A percentile compares a stretch with the other conserved stretches of the same genome.
phyloP scores from a whole-genome alignment of 2,329 filamentous ascomycete species.

The Beauveria brongniartii region DNA sequence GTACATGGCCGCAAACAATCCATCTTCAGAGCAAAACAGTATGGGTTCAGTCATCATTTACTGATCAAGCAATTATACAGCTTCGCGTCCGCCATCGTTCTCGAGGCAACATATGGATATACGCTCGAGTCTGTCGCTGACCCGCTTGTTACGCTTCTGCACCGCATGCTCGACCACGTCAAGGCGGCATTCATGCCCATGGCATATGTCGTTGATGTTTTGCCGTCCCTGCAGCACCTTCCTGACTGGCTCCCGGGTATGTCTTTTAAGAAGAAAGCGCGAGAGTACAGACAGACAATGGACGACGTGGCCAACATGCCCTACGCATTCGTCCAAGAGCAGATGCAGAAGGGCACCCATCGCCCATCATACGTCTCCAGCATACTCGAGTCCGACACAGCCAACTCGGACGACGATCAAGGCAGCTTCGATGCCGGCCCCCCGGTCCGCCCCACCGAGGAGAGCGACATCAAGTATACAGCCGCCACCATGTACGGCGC shows the following conservation, averaged over 20 bases:
- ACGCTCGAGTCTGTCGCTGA: constrained; percentile 15
- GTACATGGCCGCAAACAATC: not conserved
- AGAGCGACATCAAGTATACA: constrained; percentile 12
- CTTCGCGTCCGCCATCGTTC: constrained; percentile 10
- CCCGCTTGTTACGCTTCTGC: constrained; percentile 14
- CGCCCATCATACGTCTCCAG: constrained; percentile 14
- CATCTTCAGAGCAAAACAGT: too few species aligned
- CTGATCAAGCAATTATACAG: constrained; percentile 7
- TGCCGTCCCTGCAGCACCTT: not conserved
- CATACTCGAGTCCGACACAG: constrained; percentile 11
- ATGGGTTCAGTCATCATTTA: too few species aligned
- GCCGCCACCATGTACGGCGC: constrained; percentile 16
- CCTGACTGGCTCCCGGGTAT: not conserved
- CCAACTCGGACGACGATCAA: not conserved
- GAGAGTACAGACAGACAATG: not conserved
- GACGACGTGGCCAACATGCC: constrained; percentile 13
- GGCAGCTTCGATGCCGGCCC: too few species aligned
- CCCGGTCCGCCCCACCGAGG: constrained; percentile 3
- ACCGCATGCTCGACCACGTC: not conserved
- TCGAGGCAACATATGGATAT: constrained; percentile 15
- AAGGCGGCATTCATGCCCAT: not conserved
- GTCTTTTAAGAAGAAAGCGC: not conserved
- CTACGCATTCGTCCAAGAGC: constrained; percentile 15
- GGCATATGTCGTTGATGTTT: not conserved
- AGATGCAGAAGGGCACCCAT: constrained; percentile 9